A percentile compares a stretch with the other conserved stretches of the same genome.
Conservation (phyloP, 2,329 filamentous ascomycete genomes). For the Aspergillus flavus region DNA sequence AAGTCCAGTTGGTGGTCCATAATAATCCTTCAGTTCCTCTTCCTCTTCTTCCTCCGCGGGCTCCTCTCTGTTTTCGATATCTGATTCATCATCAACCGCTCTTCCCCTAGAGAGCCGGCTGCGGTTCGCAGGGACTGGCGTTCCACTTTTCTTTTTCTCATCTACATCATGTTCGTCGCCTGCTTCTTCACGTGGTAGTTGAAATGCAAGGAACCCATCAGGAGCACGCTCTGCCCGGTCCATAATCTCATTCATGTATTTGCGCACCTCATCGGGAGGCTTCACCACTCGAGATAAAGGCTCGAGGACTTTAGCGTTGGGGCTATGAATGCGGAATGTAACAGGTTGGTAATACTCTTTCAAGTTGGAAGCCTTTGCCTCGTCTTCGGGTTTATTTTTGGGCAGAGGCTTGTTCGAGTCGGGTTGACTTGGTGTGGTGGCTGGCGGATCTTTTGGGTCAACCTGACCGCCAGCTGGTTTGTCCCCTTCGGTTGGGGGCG, state of each 20-base stretch:
- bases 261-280: conserved; percentile 54
- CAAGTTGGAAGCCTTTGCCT: conserved; percentile 25
- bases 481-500: conserved; percentile 18
- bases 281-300: conserved; percentile 60
- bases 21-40: conserved; percentile 44
- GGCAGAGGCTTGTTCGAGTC: conserved; percentile 9
- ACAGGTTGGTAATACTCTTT: conserved; percentile 55
- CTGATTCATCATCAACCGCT: conserved; percentile 17
- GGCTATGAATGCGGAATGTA: conserved; percentile 60
- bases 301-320: conserved; percentile 55
- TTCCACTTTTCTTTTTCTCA: conserved; percentile 22
- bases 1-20: conserved; percentile 42
- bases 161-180: conserved; percentile 33
- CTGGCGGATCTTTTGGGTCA: conserved; percentile 5
- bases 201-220: conserved; percentile 57
- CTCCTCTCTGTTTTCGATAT: conserved; percentile 14
- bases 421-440: conserved; percentile 10
- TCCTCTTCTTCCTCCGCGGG: conserved; percentile 26
- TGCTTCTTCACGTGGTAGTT: conserved; percentile 51
- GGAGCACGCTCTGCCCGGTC: conserved; percentile 58
- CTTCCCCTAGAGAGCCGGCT: conserved; percentile 27
- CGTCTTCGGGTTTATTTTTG: conserved; percentile 13
- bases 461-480: conserved; percentile 10
- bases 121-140: conserved; percentile 25
- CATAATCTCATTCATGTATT: conserved; percentile 61